These are phyloP conservation scores for Hypoxylon sp. DNA, from an alignment of 2,329 filamentous ascomycete genomes.

Conservation along the genomic window DNA sequence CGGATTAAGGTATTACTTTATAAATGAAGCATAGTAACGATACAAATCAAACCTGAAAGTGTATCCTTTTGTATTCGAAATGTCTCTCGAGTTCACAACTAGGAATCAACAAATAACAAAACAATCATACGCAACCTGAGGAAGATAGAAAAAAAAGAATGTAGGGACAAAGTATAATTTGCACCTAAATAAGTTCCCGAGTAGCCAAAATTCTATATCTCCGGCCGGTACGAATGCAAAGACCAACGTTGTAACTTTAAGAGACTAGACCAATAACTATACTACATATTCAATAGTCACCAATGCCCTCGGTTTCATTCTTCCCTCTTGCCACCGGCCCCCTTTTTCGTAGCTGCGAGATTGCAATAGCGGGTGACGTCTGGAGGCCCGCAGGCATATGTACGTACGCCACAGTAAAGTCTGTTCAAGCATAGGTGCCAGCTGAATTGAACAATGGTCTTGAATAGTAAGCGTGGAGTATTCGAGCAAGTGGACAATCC, in stretches of 20 bases:
- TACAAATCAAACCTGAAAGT: background rate
- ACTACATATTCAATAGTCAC: background rate
- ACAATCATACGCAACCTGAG: background rate
- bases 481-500: conserved; percentile 20
- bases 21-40: background rate
- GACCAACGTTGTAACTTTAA: conserved; percentile 1
- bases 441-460: conserved; percentile 32
- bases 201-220: conserved; percentile 21
- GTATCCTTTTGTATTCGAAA: background rate
- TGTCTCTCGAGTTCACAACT: background rate
- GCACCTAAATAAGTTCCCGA: conserved; percentile 13
- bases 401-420: conserved; percentile 30
- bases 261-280: conserved; percentile 2
- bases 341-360: conserved; percentile 15
- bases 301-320: conserved; percentile 3
- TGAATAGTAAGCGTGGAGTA: conserved; percentile 23
- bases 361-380: conserved; percentile 11
- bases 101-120: conserved; percentile 2
- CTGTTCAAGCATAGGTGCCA: conserved; percentile 18
- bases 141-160: background rate
- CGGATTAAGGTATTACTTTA: background rate
- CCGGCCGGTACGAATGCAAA: conserved; percentile 15
- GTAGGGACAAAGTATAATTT: conserved; percentile 13
- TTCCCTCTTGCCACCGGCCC: conserved; percentile 7
- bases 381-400: conserved; percentile 27